phyloP scores from a whole-genome alignment of 371 early-diverging fungal genomes.

The Mucor saturninus region DNA sequence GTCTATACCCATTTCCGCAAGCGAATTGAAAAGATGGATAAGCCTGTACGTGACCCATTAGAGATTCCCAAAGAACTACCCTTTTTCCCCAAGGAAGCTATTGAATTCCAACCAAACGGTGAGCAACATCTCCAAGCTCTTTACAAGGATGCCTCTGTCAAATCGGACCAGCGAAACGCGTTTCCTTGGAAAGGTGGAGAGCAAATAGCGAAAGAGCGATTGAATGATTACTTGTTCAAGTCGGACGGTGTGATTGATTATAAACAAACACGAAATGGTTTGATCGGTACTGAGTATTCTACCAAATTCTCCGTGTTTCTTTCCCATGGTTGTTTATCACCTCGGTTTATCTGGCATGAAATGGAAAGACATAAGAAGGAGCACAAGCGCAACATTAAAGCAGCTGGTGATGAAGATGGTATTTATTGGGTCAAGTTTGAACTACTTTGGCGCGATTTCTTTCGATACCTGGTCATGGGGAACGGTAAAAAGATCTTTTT shows the following conservation, averaged over 20 bases:
- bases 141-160: constrained; percentile 16
- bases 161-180: constrained; percentile 32
- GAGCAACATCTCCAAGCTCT: constrained; percentile 1
- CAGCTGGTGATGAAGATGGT: constrained; percentile 22
- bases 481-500: constrained; percentile 22
- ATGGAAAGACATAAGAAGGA: constrained; percentile 15
- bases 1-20: constrained; percentile 42
- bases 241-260: constrained; percentile 33
- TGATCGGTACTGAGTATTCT: constrained; percentile 43
- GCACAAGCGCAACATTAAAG: constrained; percentile 11
- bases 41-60: constrained; percentile 19
- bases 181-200: constrained; percentile 52
- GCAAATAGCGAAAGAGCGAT: constrained; percentile 28
- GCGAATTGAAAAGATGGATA: constrained; percentile 33
- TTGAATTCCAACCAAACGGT: constrained; percentile 12
- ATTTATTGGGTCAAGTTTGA: constrained; percentile 38
- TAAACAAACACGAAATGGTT: constrained; percentile 53
- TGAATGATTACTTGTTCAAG: constrained; percentile 39
- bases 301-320: constrained; percentile 46
- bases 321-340: constrained; percentile 40
- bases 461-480: constrained; percentile 21
- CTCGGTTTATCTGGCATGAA: constrained; percentile 34
- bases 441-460: constrained; percentile 54
- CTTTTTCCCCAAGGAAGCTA: constrained; percentile 14
- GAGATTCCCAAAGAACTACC: constrained; percentile 24